Percentiles rank a stretch among this genome's conserved stretches.
phyloP scores from a whole-genome alignment of 2,329 filamentous ascomycete genomes.

The Rhinocladiella similis region DNA sequence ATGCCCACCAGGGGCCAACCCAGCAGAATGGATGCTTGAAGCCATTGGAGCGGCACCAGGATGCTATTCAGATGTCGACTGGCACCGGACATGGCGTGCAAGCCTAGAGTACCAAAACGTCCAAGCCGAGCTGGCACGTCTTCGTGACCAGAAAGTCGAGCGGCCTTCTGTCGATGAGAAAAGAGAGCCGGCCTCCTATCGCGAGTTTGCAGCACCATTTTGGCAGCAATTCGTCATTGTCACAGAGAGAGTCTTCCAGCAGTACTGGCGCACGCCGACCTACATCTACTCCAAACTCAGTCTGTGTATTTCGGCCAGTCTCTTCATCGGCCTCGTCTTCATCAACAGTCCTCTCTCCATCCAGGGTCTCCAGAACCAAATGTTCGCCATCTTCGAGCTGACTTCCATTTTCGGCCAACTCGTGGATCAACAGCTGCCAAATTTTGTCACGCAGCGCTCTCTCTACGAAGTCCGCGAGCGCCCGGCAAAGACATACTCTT shows the following conservation, averaged over 20 bases:
- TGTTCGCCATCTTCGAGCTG: conserved; percentile 30
- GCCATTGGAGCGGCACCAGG: conserved; percentile 56
- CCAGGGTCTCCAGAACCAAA: conserved; percentile 30
- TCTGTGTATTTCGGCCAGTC: conserved; percentile 31
- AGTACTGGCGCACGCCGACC: conserved; percentile 70
- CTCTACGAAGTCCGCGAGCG: conserved; percentile 61
- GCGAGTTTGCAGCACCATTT: conserved; percentile 76
- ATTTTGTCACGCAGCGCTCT: conserved; percentile 57
- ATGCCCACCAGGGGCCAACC: conserved; percentile 70
- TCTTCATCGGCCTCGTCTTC: conserved; percentile 29
- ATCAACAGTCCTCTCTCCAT: conserved; percentile 10
- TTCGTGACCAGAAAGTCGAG: conserved; percentile 33
- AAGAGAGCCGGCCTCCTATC: conserved; percentile 33
- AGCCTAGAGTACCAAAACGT: conserved; percentile 56
- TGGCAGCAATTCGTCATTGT: conserved; percentile 64
- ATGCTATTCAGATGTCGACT: conserved; percentile 61
- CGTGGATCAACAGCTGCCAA: conserved; percentile 54
- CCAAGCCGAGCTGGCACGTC: conserved; percentile 58
- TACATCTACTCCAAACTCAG: conserved; percentile 70
- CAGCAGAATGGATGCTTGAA: conserved; percentile 58
- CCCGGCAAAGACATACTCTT: conserved; percentile 70
- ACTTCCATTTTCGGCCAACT: conserved; percentile 22
- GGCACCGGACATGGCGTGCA: conserved; percentile 61
- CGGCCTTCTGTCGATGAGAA: conserved; percentile 39
- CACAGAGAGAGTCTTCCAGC: conserved; percentile 66